A percentile compares a stretch with the other conserved stretches of the same genome.
Conservation (phyloP, 352 stramenopile genomes). For the Pythium vanterpoolii region DNA sequence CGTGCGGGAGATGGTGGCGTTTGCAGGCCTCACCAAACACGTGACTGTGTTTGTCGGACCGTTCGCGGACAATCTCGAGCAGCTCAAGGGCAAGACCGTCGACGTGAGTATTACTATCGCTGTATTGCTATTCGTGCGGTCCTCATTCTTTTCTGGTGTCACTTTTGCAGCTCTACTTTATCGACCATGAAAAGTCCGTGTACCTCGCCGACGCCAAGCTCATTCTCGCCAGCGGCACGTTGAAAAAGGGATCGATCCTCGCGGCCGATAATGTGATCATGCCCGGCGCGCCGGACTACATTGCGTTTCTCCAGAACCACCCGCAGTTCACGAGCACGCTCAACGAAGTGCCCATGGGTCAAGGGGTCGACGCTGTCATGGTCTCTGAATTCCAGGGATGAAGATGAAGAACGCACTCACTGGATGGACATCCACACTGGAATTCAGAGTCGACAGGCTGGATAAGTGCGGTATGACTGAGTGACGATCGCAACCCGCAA, state of each 20-base stretch:
- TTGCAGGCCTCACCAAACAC: slow-evolving; percentile 40
- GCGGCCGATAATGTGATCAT: slow-evolving; percentile 45
- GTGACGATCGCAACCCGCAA: background rate
- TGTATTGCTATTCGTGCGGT: background rate
- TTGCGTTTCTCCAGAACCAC: slow-evolving; percentile 37
- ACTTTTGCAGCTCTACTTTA: slow-evolving; percentile 37
- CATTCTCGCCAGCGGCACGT: slow-evolving; percentile 36
- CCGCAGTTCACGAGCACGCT: slow-evolving; percentile 31
- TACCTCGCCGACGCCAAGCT: slow-evolving; percentile 46
- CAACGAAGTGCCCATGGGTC: slow-evolving; percentile 1
- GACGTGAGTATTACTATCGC: slow-evolving; percentile 30
- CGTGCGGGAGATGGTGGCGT: slow-evolving; percentile 40
- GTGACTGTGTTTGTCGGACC: slow-evolving; percentile 41
- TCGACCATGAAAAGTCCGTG: slow-evolving; percentile 46
- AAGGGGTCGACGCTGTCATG: slow-evolving; percentile 18
- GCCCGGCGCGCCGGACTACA: slow-evolving; percentile 40
- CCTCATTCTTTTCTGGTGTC: background rate
- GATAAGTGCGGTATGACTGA: background rate
- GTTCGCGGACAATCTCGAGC: slow-evolving; percentile 37
- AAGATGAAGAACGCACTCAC: background rate
- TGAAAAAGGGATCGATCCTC: slow-evolving; percentile 35
- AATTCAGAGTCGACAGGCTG: too few relatives aligned
- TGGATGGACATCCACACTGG: too few relatives aligned
- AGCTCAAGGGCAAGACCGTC: slow-evolving; percentile 35
- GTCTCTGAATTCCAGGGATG: slow-evolving; percentile 20